Conservation (phyloP, 345 rosid genomes). For the Odontarrhena argentea region DNA sequence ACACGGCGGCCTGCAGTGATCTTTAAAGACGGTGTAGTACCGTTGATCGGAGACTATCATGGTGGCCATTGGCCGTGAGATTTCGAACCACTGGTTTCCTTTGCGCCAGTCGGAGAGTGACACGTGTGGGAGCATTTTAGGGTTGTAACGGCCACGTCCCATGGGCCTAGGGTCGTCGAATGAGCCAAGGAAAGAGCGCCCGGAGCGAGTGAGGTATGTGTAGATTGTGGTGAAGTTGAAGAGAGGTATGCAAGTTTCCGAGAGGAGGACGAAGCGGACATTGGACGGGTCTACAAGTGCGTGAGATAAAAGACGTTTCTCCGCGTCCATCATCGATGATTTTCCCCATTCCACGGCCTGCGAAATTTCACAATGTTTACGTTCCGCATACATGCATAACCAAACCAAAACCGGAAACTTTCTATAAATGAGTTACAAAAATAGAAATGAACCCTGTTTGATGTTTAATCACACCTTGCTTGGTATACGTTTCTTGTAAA, state of each 20-base stretch:
- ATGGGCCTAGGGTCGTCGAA: slow-evolving; percentile 47
- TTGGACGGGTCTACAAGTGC: slow-evolving; percentile 50
- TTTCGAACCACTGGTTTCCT: slow-evolving; percentile 57
- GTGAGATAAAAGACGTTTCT: slow-evolving; percentile 49
- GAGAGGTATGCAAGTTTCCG: slow-evolving; percentile 59
- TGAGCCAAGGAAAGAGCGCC: slow-evolving; percentile 44
- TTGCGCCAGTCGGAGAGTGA: slow-evolving; percentile 47
- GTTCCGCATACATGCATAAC: not conserved
- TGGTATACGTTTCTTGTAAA: slow-evolving; percentile 60
- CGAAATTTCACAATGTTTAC: not conserved
- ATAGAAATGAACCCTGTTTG: too few species aligned
- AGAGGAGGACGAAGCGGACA: slow-evolving; percentile 52
- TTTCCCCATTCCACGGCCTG: slow-evolving; percentile 55
- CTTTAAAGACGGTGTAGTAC: slow-evolving; percentile 41
- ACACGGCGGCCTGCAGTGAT: slow-evolving; percentile 49
- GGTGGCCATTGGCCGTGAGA: slow-evolving; percentile 42
- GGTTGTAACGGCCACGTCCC: slow-evolving; percentile 55
- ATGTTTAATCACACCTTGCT: slow-evolving; percentile 51
- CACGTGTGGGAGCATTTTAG: slow-evolving; percentile 48
- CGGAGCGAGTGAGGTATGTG: slow-evolving; percentile 46
- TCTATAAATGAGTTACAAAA: too few species aligned
- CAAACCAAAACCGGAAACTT: not conserved
- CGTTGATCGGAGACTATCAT: slow-evolving; percentile 46
- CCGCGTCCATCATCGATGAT: slow-evolving; percentile 53
- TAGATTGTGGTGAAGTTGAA: slow-evolving; percentile 50